Percentiles rank a stretch among this genome's conserved stretches.
Conservation (phyloP, 768 basidiomycete genomes). For the Neoboletus magnificus region DNA sequence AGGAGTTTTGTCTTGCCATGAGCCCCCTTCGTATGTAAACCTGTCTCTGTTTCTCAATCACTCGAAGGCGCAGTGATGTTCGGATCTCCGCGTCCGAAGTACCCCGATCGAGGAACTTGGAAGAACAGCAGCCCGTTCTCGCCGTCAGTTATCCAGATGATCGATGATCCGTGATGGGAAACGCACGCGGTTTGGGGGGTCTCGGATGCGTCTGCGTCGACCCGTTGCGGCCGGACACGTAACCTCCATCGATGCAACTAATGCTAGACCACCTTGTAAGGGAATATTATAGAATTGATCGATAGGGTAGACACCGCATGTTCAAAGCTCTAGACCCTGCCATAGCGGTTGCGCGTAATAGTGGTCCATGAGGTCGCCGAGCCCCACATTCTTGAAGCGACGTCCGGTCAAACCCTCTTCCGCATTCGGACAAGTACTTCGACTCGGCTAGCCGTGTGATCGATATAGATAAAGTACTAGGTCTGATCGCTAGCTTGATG, state of each 20-base stretch:
- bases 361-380: not conserved
- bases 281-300: not conserved
- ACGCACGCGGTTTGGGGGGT: not conserved
- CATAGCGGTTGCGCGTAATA: not conserved
- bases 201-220: not conserved
- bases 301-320: not conserved
- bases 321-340: not conserved
- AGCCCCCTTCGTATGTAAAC: too few relatives aligned
- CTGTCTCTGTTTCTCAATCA: not conserved
- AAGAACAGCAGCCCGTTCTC: not conserved
- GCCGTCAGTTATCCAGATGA: not conserved
- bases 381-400: not conserved
- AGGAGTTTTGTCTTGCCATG: not conserved
- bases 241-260: not conserved
- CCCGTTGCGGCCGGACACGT: conserved; percentile 2
- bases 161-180: conserved; percentile 2
- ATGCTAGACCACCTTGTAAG: not conserved
- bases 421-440: not conserved
- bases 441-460: not conserved
- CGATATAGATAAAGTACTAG: not conserved
- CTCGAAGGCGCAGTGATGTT: not conserved
- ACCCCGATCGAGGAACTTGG: not conserved
- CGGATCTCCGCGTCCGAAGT: not conserved
- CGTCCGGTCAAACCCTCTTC: not conserved
- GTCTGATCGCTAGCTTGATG: not conserved